Conservation (phyloP, 345 rosid genomes). For the Citrus medica region DNA sequence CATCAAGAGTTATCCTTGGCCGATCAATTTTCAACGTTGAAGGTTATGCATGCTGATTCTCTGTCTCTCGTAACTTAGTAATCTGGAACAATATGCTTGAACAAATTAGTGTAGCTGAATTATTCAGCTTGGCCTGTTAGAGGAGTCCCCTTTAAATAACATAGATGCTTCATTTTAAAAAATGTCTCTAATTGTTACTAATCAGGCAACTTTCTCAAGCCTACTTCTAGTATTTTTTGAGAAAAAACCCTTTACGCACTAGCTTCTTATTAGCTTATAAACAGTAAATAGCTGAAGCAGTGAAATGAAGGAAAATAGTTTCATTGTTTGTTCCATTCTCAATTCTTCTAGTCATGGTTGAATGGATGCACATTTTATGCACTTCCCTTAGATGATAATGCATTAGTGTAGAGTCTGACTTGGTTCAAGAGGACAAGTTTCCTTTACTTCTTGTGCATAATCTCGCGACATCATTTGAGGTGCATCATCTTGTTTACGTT, state of each 20-base stretch:
- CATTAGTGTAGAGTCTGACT: not conserved
- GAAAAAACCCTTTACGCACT: not conserved
- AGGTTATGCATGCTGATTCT: constrained; percentile 41
- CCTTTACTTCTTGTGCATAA: not conserved
- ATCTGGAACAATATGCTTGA: not conserved
- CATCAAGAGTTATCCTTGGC: constrained; percentile 91
- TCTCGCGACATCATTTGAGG: not conserved
- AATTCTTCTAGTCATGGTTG: not conserved
- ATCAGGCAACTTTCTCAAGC: not conserved
- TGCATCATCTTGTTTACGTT: not conserved
- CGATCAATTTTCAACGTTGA: constrained; percentile 78
- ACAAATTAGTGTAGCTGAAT: not conserved
- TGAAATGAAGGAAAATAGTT: not conserved
- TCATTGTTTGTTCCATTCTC: not conserved
- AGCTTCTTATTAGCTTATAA: not conserved
- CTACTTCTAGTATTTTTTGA: not conserved
- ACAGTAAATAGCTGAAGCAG: not conserved
- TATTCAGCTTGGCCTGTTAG: not conserved
- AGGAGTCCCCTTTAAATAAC: not conserved
- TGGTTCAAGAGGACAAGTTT: not conserved
- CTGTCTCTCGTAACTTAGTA: not conserved
- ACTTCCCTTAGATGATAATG: not conserved
- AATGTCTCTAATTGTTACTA: not conserved
- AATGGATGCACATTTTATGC: not conserved
- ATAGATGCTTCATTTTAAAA: not conserved